phyloP scores from a whole-genome alignment of 306 rosid species.

The Vachellia pachyceras region DNA sequence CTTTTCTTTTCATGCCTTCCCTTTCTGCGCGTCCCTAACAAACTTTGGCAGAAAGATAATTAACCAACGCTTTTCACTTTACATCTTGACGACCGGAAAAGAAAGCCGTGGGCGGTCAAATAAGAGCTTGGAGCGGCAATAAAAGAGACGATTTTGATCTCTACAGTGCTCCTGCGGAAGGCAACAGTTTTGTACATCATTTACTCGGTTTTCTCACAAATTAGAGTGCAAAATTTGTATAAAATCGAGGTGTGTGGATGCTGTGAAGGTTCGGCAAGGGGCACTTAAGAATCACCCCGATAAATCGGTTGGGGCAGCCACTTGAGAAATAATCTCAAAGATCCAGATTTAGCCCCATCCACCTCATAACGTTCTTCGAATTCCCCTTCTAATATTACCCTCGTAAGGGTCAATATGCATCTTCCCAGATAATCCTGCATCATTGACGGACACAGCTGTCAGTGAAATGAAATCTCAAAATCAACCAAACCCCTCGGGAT shows the following conservation, averaged over 20 bases:
- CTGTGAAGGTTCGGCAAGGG: background rate
- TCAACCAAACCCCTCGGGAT: background rate
- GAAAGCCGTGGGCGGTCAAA: background rate
- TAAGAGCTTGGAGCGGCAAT: background rate
- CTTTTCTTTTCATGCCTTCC: background rate
- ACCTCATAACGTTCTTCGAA: conserved; percentile 73
- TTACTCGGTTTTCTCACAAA: too few relatives aligned
- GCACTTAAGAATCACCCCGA: conserved; percentile 74
- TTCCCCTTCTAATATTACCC: conserved; percentile 89
- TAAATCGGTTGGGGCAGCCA: conserved; percentile 92
- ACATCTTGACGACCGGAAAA: background rate
- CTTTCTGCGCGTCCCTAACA: background rate
- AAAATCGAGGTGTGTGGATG: too few relatives aligned
- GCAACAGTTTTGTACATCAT: too few relatives aligned
- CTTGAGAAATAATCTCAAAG: conserved; percentile 78
- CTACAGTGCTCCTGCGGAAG: too few relatives aligned
- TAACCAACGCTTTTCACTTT: background rate
- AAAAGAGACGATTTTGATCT: conserved; percentile 3
- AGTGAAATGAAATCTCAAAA: conserved; percentile 1
- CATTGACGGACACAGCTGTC: conserved; percentile 10
- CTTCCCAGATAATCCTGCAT: conserved; percentile 93
- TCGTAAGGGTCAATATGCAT: conserved; percentile 86
- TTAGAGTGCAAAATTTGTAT: too few relatives aligned
- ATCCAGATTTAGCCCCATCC: conserved; percentile 86
- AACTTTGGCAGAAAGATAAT: background rate